These are phyloP conservation scores for Ogataea sp. DNA, from an alignment of 805 yeast species.

Conservation along the genomic window DNA sequence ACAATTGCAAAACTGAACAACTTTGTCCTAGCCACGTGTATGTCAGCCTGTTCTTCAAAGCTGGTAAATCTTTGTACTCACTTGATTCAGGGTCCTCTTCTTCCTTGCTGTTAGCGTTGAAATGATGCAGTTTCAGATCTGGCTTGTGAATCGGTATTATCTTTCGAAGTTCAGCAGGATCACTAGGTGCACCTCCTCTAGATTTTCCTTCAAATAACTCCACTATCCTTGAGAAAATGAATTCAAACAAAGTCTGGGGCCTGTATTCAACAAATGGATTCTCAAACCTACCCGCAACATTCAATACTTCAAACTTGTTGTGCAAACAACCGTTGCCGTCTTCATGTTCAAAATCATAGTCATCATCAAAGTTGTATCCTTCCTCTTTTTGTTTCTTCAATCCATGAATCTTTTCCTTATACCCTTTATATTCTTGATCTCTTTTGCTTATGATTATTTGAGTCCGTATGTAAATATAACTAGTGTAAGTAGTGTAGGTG, in stretches of 20 bases:
- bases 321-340: slow-evolving; percentile 1
- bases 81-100: neutral
- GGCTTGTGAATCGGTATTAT: slow-evolving; percentile 58
- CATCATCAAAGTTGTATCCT: too few relatives aligned
- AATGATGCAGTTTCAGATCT: slow-evolving; percentile 32
- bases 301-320: slow-evolving; percentile 26
- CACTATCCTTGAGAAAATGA: slow-evolving; percentile 59
- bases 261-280: slow-evolving; percentile 90
- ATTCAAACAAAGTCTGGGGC: slow-evolving; percentile 84
- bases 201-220: slow-evolving; percentile 59
- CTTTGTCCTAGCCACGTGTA: slow-evolving; percentile 95
- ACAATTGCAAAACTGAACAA: slow-evolving; percentile 65
- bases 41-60: slow-evolving; percentile 38
- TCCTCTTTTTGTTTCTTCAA: neutral
- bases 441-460: slow-evolving; percentile 44
- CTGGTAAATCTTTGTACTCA: too few relatives aligned
- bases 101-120: slow-evolving; percentile 14
- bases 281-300: slow-evolving; percentile 72
- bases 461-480: slow-evolving; percentile 49
- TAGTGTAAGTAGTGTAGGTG: slow-evolving; percentile 59
- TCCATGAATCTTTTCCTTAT: neutral
- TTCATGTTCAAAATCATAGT: slow-evolving; percentile 1
- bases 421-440: slow-evolving; percentile 11
- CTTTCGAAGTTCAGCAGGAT: slow-evolving; percentile 37
- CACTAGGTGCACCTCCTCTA: slow-evolving; percentile 52